Evolutionary conservation across 768 basidiomycete genomes (phyloP).

Genomic region (Collybia sordida): DNA sequence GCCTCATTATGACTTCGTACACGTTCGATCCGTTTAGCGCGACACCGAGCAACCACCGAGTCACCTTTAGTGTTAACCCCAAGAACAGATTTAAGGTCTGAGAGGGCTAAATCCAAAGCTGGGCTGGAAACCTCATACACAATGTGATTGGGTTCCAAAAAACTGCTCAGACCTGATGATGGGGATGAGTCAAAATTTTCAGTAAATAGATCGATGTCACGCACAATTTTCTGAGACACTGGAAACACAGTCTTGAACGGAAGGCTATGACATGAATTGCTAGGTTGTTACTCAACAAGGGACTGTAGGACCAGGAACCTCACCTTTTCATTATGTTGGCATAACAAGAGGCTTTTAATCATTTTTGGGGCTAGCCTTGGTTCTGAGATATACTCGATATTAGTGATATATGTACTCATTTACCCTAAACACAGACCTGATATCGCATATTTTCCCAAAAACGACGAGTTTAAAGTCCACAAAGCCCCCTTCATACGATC

Average conservation of each 20-base stretch:
- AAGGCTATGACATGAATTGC: constrained; percentile 44
- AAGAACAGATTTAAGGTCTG: constrained; percentile 36
- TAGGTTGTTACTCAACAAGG: background rate
- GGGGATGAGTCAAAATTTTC: background rate
- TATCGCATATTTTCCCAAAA: constrained; percentile 60
- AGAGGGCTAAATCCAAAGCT: constrained; percentile 35
- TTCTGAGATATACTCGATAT: constrained; percentile 39
- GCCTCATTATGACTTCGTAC: constrained; percentile 39
- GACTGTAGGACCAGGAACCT: background rate
- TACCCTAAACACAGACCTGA: constrained; percentile 32
- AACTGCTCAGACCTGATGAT: constrained; percentile 52
- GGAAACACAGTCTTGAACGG: constrained; percentile 71
- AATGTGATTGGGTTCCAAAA: constrained; percentile 60
- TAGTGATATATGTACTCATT: background rate
- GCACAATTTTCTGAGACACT: constrained; percentile 64
- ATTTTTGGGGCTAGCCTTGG: constrained; percentile 62
- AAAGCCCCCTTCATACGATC: constrained; percentile 93
- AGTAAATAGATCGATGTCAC: constrained; percentile 12
- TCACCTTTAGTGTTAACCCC: constrained; percentile 30
- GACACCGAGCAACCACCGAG: constrained; percentile 37
- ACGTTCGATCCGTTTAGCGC: constrained; percentile 46
- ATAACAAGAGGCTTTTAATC: constrained; percentile 60
- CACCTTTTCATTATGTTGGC: constrained; percentile 86
- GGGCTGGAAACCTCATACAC: constrained; percentile 52
- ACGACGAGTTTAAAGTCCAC: constrained; percentile 69